These are phyloP conservation scores for Cetraspora pellucida DNA, from an alignment of 192 early-diverging fungal genomes.

Conservation along the genomic window DNA sequence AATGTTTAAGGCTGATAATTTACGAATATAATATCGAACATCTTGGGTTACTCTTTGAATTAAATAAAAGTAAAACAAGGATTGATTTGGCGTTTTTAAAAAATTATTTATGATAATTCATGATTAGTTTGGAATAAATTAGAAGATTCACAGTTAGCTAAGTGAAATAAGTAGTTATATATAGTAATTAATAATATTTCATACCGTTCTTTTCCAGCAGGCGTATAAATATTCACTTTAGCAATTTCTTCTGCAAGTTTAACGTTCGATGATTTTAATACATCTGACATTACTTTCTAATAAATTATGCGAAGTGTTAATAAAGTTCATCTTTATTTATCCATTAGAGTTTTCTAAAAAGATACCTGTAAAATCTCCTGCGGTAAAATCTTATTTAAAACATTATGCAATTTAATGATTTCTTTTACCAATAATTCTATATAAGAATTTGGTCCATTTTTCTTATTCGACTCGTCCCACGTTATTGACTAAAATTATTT, in stretches of 20 bases:
- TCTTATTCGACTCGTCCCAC: conserved; percentile 28
- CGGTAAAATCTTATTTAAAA: conserved; percentile 85
- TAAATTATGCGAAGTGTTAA: not conserved
- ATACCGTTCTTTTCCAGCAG: conserved; percentile 19
- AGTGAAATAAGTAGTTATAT: no score
- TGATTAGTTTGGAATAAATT: no score
- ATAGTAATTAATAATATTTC: not conserved
- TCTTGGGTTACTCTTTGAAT: conserved; percentile 1
- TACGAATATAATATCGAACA: conserved; percentile 19
- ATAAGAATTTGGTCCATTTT: conserved; percentile 50
- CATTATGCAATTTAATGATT: conserved; percentile 88
- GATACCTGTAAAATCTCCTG: conserved; percentile 67
- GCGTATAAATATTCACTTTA: conserved; percentile 17
- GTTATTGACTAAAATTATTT: conserved; percentile 34
- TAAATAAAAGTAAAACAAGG: not conserved
- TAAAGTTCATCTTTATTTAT: not conserved
- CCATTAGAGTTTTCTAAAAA: not conserved
- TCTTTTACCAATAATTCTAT: conserved; percentile 92
- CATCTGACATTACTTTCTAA: conserved; percentile 31
- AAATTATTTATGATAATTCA: not conserved
- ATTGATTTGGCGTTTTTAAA: not conserved
- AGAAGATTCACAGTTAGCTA: no score
- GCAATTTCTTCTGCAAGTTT: conserved; percentile 30
- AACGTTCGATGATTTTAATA: conserved; percentile 18
- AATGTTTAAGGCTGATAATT: conserved; percentile 29